Evolutionary conservation across 306 rosid genomes (phyloP).

Genomic region (Prosopis cineraria): DNA sequence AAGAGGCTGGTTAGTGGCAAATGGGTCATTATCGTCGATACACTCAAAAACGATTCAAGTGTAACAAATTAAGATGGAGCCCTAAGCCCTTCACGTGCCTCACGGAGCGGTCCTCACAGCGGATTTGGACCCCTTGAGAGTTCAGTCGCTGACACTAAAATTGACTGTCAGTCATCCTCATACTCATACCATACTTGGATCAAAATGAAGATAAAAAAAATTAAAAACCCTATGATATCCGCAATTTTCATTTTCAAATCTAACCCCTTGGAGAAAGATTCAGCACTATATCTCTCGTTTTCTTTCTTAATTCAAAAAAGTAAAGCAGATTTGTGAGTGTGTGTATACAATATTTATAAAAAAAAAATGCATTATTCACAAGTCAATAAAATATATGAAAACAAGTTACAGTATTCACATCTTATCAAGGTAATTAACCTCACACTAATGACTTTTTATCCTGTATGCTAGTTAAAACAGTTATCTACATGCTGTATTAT

Average conservation of each 20-base stretch:
- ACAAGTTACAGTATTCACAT: no score
- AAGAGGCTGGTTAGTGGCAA: neutral
- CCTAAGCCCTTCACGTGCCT: conserved; percentile 48
- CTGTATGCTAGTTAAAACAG: no score
- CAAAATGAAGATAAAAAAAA: neutral
- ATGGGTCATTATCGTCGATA: neutral
- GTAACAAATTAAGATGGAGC: conserved; percentile 35
- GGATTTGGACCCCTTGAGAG: conserved; percentile 45
- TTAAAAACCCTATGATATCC: neutral
- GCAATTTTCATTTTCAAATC: neutral
- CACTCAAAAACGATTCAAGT: no score
- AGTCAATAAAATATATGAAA: no score
- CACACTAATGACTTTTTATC: no score
- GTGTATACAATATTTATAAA: no score
- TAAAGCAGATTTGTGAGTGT: no score
- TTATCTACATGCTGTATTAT: no score
- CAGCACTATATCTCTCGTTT: no score
- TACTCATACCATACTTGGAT: neutral
- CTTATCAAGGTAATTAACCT: no score
- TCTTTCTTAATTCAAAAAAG: no score
- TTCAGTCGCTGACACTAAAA: neutral
- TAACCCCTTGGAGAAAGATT: neutral
- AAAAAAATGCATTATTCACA: no score
- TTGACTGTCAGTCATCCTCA: neutral
- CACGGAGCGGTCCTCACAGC: conserved; percentile 26